phyloP scores from a whole-genome alignment of 78 protist species.

The Protostelium mycophagum region DNA sequence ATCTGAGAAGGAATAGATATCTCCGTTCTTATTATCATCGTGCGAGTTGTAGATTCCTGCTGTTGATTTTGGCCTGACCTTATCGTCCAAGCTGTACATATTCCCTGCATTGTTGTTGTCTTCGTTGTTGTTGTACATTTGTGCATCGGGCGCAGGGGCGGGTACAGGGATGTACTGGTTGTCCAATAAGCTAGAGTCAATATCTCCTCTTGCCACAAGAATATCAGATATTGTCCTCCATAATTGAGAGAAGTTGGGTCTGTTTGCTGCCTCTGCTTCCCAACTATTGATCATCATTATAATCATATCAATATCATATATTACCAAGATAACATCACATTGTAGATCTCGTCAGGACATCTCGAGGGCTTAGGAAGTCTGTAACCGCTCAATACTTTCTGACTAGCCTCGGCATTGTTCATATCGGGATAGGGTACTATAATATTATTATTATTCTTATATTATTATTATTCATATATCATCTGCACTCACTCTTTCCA shows the following conservation, averaged over 20 bases:
- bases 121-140: not conserved
- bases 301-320: too few relatives aligned
- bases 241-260: not conserved
- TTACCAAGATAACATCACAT: not conserved
- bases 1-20: not conserved
- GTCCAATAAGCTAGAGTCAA: not conserved
- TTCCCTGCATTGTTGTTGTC: not conserved
- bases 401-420: not conserved
- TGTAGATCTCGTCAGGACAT: not conserved
- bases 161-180: not conserved
- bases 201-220: not conserved
- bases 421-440: not conserved
- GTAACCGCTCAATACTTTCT: not conserved
- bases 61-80: not conserved
- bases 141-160: not conserved
- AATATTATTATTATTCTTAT: too few relatives aligned
- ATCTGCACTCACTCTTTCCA: not conserved
- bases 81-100: not conserved
- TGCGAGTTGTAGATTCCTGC: not conserved
- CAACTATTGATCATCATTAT: not conserved
- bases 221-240: not conserved
- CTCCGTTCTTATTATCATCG: not conserved
- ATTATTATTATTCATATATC: too few relatives aligned
- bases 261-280: not conserved
- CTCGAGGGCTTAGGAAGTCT: not conserved